A percentile compares a stretch with the other conserved stretches of the same genome.
phyloP scores from a whole-genome alignment of 2,329 filamentous ascomycete species.

The Nothophaeocryptopus gaeumannii region DNA sequence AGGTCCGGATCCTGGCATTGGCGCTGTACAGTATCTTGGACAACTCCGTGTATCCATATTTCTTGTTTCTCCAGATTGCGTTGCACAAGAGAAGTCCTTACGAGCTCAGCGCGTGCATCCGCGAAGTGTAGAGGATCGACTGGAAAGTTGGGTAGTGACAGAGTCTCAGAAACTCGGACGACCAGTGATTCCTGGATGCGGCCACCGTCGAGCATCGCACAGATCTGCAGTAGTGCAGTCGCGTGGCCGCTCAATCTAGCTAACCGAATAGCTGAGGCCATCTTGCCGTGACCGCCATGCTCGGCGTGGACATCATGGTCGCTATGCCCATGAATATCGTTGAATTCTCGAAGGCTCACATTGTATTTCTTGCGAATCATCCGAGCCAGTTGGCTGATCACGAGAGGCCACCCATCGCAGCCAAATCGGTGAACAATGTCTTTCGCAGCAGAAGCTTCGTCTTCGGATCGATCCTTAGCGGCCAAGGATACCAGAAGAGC shows the following conservation, averaged over 20 bases:
- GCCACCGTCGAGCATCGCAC: constrained; percentile 7
- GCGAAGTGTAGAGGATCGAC: neutral
- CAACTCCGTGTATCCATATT: constrained; percentile 7
- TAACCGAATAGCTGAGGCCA: neutral
- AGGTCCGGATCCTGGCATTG: neutral
- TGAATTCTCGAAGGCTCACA: constrained; percentile 2
- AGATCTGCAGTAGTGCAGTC: neutral
- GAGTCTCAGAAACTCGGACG: neutral
- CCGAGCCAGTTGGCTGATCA: constrained; percentile 5
- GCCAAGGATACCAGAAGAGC: neutral
- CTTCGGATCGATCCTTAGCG: neutral
- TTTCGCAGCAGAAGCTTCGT: neutral
- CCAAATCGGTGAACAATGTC: neutral
- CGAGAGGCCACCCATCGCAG: constrained; percentile 7
- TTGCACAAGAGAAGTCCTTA: neutral
- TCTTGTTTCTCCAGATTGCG: constrained; percentile 1
- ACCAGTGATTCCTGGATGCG: constrained; percentile 9
- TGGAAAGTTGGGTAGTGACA: constrained; percentile 1
- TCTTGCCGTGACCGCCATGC: neutral
- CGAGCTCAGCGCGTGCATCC: constrained; percentile 1
- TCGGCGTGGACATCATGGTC: neutral
- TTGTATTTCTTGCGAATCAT: constrained; percentile 4
- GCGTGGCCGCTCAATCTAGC: constrained; percentile 1
- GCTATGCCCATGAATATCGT: neutral
- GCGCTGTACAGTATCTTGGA: neutral